These are phyloP conservation scores for Phyllosticta paracitricarpa DNA, from an alignment of 2,329 filamentous ascomycete species.

Conservation along the genomic window DNA sequence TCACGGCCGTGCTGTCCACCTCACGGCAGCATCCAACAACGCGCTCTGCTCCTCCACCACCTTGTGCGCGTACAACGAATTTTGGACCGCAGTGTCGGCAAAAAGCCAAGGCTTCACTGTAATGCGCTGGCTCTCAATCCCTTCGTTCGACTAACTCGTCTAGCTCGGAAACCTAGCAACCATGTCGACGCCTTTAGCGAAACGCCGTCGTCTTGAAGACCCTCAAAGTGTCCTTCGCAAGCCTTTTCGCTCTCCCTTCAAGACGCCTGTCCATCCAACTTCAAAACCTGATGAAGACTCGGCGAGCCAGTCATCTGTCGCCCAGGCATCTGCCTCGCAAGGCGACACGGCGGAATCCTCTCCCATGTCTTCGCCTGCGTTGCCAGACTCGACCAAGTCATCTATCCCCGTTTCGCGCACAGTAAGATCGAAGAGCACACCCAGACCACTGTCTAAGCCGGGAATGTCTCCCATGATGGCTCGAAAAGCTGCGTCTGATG, in stretches of 20 bases:
- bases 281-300: neutral
- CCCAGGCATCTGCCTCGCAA: neutral
- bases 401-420: conserved; percentile 12
- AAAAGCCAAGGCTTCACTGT: neutral
- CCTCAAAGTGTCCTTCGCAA: conserved; percentile 51
- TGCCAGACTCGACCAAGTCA: conserved; percentile 12
- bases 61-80: neutral
- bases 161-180: conserved; percentile 4
- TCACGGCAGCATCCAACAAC: neutral
- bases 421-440: neutral
- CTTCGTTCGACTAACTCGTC: neutral
- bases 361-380: neutral
- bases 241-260: conserved; percentile 63
- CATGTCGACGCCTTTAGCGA: conserved; percentile 45
- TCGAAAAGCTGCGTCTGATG: neutral
- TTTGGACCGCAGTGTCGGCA: neutral
- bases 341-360: neutral
- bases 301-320: neutral
- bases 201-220: conserved; percentile 54
- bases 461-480: neutral
- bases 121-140: neutral
- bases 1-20: neutral
- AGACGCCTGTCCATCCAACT: conserved; percentile 25
- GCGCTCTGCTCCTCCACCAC: neutral
- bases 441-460: neutral